Base-by-base conservation (phyloP, 106 monocot genomes). In the Phalaenopsis aphrodite region DNA sequence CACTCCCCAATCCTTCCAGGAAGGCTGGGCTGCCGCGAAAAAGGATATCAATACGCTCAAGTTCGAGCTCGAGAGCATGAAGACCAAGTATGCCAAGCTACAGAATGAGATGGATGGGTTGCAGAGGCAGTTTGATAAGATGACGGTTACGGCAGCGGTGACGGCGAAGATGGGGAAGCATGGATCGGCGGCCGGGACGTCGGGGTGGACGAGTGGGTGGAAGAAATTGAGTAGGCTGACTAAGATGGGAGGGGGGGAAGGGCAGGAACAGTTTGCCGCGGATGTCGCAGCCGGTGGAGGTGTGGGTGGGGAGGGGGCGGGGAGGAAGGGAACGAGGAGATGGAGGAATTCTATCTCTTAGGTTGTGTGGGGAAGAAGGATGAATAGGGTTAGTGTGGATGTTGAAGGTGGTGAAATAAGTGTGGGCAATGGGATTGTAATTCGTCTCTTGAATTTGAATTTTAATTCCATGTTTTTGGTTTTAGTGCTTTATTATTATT, bases 301-400 rank as follows among this genome's bases (percentile, higher is more conserved):
- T 67, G 38, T 41, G 56, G n/a, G 56, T 10, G 75, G 72, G 30
- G 72, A 42, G 67, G 52, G 17, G 47, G 68, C 81, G 41, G 80
- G 56, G 18, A 83, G 75, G 85, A 94, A 88, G 81, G 88, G 89
- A 38, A 88, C 86, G 21, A 89, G 94, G 86, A 89, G 91, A 80
- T 97, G 96, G 96, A 92, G 96, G 85, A 94, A 97, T 76, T 97
- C 96, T 15, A 89, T 97, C 41, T 97, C 96, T 5, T 97, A 78
- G 87, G 10, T 21, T 39, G 4, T 30, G 68, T 12, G 38, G 11
- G 68, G 37, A 67, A 11, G 15, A 52, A 12, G 52, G 12, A 52
- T 12, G 52, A 2, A 12, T 2, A 23, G 11, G 38, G 68, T n/a
- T 11, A 21, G 7, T 69, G 19, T 4, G 69, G 14, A 12, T 15